Percentiles rank a stretch among this genome's conserved stretches.
phyloP scores from a whole-genome alignment of 495 filamentous ascomycete species.

The Friedmanniomyces simplex region DNA sequence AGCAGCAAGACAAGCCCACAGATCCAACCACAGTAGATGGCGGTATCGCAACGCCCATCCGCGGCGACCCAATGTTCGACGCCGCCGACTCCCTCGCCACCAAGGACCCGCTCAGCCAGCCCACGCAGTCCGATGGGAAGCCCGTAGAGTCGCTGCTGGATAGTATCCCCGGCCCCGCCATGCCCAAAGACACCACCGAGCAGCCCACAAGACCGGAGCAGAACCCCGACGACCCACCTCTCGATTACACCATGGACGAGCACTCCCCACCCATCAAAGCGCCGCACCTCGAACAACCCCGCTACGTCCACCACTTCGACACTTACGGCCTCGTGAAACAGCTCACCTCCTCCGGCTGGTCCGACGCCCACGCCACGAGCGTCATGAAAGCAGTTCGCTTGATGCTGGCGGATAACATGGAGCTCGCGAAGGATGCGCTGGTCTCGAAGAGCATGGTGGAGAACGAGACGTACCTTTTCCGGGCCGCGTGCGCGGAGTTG shows the following conservation, averaged over 20 bases:
- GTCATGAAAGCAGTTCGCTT: conserved; percentile 81
- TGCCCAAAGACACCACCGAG: background rate
- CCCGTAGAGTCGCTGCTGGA: conserved; percentile 58
- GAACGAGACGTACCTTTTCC: conserved; percentile 85
- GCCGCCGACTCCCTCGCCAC: background rate
- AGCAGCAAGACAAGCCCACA: conserved; percentile 14
- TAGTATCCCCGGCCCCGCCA: conserved; percentile 34
- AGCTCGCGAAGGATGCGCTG: conserved; percentile 62
- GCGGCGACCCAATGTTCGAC: conserved; percentile 6
- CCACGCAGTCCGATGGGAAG: conserved; percentile 25
- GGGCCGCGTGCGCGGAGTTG: conserved; percentile 87
- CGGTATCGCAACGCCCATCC: background rate
- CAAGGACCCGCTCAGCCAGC: conserved; percentile 1
- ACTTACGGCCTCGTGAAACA: conserved; percentile 76
- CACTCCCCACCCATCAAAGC: conserved; percentile 36
- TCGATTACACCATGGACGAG: conserved; percentile 5
- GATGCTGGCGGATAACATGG: conserved; percentile 66
- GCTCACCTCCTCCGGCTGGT: conserved; percentile 60
- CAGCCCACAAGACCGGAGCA: background rate
- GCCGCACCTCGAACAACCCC: conserved; percentile 59
- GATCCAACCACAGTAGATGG: conserved; percentile 15
- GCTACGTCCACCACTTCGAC: conserved; percentile 93
- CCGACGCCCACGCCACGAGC: conserved; percentile 55
- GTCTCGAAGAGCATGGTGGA: conserved; percentile 72
- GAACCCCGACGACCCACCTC: conserved; percentile 1